Percentiles rank a stretch among this genome's conserved stretches.
Conservation (phyloP, 2,329 filamentous ascomycete genomes). For the Aquanectria penicillioides region DNA sequence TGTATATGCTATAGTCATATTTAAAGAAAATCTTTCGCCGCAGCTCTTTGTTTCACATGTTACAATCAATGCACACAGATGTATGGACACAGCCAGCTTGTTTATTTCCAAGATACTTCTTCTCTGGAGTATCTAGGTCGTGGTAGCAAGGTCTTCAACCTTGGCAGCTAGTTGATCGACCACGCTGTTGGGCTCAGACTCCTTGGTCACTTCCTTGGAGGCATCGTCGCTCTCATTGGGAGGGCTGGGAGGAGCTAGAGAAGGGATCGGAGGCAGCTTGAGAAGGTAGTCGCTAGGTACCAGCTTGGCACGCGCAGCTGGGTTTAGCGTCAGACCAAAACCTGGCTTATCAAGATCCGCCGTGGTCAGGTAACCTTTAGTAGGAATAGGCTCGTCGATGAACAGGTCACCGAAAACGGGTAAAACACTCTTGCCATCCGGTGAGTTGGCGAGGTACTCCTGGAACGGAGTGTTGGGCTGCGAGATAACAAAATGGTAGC, state of each 20-base stretch:
- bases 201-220: conserved; percentile 24
- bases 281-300: conserved; percentile 80
- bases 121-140: background rate
- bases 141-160: conserved; percentile 47
- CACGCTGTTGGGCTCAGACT: conserved; percentile 34
- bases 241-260: conserved; percentile 49
- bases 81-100: background rate
- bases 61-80: background rate
- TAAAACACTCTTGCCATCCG: conserved; percentile 87
- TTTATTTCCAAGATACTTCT: background rate
- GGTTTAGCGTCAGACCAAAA: conserved; percentile 89
- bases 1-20: conserved; percentile 17
- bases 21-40: too few species aligned
- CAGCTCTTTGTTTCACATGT: too few species aligned
- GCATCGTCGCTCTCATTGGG: conserved; percentile 35
- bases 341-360: conserved; percentile 87
- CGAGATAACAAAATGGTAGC: conserved; percentile 94
- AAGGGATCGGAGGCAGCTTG: conserved; percentile 68
- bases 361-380: conserved; percentile 82
- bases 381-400: conserved; percentile 88
- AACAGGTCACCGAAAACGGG: conserved; percentile 95
- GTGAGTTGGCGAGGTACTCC: conserved; percentile 93
- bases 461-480: conserved; percentile 95
- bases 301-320: conserved; percentile 73
- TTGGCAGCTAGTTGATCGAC: conserved; percentile 47